These are phyloP conservation scores for Coemansia sp. DNA, from an alignment of 192 early-diverging fungal genomes.

Conservation along the genomic window DNA sequence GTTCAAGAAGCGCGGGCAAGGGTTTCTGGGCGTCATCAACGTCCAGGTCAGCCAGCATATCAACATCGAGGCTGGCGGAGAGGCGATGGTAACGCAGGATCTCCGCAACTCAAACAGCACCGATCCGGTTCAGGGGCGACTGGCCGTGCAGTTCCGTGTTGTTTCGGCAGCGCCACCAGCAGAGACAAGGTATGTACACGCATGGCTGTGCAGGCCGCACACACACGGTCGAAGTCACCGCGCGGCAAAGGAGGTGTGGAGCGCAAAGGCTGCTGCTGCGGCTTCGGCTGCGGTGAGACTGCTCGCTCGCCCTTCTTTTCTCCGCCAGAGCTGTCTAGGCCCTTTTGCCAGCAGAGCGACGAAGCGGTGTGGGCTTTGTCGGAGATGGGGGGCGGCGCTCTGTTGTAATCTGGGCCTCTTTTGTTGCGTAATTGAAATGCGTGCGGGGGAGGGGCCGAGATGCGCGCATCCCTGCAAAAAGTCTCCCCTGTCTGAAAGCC, in stretches of 20 bases:
- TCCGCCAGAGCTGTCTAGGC: too few species aligned
- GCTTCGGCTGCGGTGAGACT: too few species aligned
- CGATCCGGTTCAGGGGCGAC: conserved; percentile 81
- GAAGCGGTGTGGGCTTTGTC: neutral
- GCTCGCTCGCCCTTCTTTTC: too few species aligned
- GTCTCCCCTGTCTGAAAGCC: too few species aligned
- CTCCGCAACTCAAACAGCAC: conserved; percentile 79
- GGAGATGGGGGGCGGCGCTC: too few species aligned
- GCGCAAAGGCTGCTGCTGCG: too few species aligned
- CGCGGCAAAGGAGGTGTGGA: too few species aligned
- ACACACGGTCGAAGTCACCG: too few species aligned
- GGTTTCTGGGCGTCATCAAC: conserved; percentile 89
- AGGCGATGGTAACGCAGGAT: conserved; percentile 68
- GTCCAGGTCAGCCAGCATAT: conserved; percentile 79
- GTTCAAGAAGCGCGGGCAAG: conserved; percentile 88
- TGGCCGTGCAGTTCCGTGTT: conserved; percentile 50
- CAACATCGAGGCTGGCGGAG: conserved; percentile 70
- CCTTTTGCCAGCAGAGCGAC: too few species aligned
- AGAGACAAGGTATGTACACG: conserved; percentile 63
- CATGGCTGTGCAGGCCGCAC: conserved; percentile 6
- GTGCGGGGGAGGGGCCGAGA: neutral
- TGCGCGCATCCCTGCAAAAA: too few species aligned
- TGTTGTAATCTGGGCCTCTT: neutral
- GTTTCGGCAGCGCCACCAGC: neutral
- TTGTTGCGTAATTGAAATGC: neutral